These are phyloP conservation scores for Pseudocercospora musae DNA, from an alignment of 2,329 filamentous ascomycete genomes.

Conservation along the genomic window DNA sequence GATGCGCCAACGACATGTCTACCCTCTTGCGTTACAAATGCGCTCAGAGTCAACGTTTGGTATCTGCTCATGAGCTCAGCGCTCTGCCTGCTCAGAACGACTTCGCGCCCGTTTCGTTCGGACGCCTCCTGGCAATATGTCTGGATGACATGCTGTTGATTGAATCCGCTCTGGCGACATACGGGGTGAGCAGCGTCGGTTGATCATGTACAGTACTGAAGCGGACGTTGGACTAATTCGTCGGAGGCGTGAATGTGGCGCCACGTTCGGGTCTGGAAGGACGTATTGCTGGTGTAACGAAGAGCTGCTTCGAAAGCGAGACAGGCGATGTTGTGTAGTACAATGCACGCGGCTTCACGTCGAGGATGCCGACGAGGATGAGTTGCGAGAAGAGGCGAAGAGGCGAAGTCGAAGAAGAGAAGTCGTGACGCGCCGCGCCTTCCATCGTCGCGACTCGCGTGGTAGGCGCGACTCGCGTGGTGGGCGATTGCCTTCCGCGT, in stretches of 20 bases:
- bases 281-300: no score
- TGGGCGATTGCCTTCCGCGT: not conserved
- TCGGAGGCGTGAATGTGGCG: not conserved
- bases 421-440: not conserved
- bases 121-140: not conserved
- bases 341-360: not conserved
- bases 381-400: no score
- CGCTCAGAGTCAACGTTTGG: not conserved
- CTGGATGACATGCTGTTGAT: not conserved
- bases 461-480: no score
- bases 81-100: not conserved
- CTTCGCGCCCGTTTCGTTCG: not conserved
- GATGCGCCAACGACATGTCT: not conserved
- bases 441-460: not conserved
- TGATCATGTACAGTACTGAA: not conserved
- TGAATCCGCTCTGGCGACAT: not conserved
- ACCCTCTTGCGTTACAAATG: not conserved
- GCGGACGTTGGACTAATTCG: not conserved
- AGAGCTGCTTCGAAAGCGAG: not conserved
- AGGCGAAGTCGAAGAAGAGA: no score
- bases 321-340: not conserved
- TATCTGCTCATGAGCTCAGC: not conserved
- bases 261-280: not conserved
- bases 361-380: not conserved
- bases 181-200: no score